phyloP scores from a whole-genome alignment of 345 rosid genomes.

The Cardamine chenopodiifolia region DNA sequence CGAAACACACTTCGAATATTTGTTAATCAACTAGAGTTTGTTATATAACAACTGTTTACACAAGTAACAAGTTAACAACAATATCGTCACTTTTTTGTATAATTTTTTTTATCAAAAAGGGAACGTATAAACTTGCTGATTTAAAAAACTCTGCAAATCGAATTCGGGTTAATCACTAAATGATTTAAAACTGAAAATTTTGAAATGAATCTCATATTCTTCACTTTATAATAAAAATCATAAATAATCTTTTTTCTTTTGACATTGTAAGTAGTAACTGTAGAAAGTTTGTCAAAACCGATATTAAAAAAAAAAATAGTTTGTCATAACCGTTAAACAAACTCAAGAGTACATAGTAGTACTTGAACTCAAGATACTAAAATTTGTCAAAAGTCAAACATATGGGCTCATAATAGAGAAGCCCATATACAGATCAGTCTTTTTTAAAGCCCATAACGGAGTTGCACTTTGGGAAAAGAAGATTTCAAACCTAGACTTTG shows the following conservation, averaged over 20 bases:
- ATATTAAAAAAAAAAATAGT: too few relatives aligned
- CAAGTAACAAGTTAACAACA: not conserved
- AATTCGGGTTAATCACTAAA: not conserved
- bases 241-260: too few relatives aligned
- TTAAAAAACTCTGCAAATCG: too few relatives aligned
- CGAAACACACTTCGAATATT: not conserved
- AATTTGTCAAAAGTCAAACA: not conserved
- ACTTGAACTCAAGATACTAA: too few relatives aligned
- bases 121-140: not conserved
- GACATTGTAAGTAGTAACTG: not conserved
- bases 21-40: conserved; percentile 14
- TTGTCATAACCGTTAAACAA: too few relatives aligned
- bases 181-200: not conserved
- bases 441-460: not conserved
- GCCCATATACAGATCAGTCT: not conserved
- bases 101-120: too few relatives aligned
- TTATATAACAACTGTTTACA: not conserved
- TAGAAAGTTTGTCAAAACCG: not conserved
- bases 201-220: not conserved
- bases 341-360: not conserved
- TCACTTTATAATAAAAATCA: not conserved
- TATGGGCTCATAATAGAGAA: not conserved
- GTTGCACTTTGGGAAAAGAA: too few relatives aligned
- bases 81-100: not conserved
- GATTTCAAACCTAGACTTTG: too few relatives aligned